Percentiles rank a stretch among this genome's conserved stretches.
phyloP scores from a whole-genome alignment of 306 rosid species.

The Prunus mume region DNA sequence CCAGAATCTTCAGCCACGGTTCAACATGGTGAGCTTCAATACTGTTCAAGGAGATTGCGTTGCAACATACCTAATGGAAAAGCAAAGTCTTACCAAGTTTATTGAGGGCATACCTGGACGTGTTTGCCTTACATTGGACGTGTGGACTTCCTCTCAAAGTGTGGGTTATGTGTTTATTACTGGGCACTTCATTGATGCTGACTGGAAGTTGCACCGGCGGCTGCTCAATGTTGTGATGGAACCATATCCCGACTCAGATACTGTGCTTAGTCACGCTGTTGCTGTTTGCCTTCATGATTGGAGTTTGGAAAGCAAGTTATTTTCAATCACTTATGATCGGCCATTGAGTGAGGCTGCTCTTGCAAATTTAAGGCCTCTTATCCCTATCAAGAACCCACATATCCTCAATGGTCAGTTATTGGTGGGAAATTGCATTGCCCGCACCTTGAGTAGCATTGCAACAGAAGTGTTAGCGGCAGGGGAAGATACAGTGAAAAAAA shows the following conservation, averaged over 20 bases:
- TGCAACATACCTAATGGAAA: slow-evolving; percentile 78
- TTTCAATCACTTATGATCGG: slow-evolving; percentile 69
- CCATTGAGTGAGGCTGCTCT: slow-evolving; percentile 41
- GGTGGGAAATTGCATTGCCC: slow-evolving; percentile 77
- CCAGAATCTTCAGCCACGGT: slow-evolving; percentile 87
- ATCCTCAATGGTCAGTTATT: slow-evolving; percentile 77
- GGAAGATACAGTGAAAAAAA: slow-evolving; percentile 48
- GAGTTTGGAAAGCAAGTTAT: slow-evolving; percentile 70
- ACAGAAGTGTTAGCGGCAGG: slow-evolving; percentile 57
- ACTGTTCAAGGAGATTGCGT: slow-evolving; percentile 94
- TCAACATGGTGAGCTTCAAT: slow-evolving; percentile 88
- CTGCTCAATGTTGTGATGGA: slow-evolving; percentile 95
- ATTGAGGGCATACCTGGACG: slow-evolving; percentile 82
- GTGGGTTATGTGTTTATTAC: slow-evolving; percentile 85
- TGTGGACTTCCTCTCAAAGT: slow-evolving; percentile 78
- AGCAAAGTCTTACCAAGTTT: slow-evolving; percentile 57
- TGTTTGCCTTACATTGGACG: slow-evolving; percentile 76
- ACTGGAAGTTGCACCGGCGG: slow-evolving; percentile 85
- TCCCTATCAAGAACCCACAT: slow-evolving; percentile 73
- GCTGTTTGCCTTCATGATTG: slow-evolving; percentile 92
- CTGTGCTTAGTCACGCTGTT: slow-evolving; percentile 77
- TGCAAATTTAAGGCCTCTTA: slow-evolving; percentile 75
- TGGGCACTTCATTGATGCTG: slow-evolving; percentile 82
- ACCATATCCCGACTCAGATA: slow-evolving; percentile 79
- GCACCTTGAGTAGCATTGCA: slow-evolving; percentile 66